A percentile compares a stretch with the other conserved stretches of the same genome.
phyloP scores from a whole-genome alignment of 2,329 filamentous ascomycete genomes.

The Fusarium multiceps region DNA sequence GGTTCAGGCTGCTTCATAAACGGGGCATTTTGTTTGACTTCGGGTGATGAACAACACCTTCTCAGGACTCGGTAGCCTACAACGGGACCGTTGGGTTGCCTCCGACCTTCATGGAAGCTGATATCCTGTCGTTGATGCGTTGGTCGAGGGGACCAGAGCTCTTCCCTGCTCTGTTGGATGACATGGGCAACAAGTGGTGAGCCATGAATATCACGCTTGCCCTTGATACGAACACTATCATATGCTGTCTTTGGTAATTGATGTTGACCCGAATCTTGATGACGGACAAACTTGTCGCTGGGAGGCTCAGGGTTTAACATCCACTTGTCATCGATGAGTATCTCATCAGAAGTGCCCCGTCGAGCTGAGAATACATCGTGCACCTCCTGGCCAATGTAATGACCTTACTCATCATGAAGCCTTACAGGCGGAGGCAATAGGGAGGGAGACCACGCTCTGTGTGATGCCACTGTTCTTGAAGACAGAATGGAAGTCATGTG shows the following conservation, averaged over 20 bases:
- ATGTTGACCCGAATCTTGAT: no score
- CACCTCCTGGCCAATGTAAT: no score
- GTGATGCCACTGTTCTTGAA: not conserved
- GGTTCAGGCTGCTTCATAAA: no score
- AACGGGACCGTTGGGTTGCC: not conserved
- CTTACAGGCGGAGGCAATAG: not conserved
- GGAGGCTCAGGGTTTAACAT: no score
- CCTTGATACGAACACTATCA: no score
- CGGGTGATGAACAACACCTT: not conserved
- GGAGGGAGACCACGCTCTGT: not conserved
- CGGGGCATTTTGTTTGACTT: accelerated
- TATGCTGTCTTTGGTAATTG: no score
- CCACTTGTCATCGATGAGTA: no score
- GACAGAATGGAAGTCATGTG: not conserved
- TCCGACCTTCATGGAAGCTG: not conserved
- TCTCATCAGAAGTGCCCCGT: no score
- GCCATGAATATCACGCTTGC: not conserved
- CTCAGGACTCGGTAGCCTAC: not conserved
- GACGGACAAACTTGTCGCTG: no score
- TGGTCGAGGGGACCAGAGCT: not conserved
- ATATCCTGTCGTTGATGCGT: not conserved
- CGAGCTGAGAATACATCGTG: no score
- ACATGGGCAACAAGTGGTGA: not conserved
- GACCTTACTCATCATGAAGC: not conserved
- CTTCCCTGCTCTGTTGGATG: not conserved